Percentiles rank a stretch among this genome's conserved stretches.
Conservation (phyloP, 2,329 filamentous ascomycete species). For the Colletotrichum kahawae region DNA sequence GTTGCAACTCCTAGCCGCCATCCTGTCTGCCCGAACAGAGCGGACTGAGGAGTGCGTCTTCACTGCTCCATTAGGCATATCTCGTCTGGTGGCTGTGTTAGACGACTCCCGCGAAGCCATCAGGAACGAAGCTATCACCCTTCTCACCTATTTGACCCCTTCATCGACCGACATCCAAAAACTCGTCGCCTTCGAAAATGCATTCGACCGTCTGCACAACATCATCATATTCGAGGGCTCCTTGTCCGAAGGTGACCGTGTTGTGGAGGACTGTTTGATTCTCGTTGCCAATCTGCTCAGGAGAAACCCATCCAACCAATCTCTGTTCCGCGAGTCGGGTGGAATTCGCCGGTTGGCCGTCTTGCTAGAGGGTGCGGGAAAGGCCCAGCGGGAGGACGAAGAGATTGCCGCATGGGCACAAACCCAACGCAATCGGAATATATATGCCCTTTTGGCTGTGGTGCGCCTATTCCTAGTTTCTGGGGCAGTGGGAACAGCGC, state of each 20-base stretch:
- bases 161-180: conserved; percentile 91
- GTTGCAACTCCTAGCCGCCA: conserved; percentile 85
- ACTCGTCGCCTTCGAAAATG: conserved; percentile 92
- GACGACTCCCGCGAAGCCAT: conserved; percentile 88
- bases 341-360: conserved; percentile 75
- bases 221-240: conserved; percentile 85
- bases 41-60: conserved; percentile 95
- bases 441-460: conserved; percentile 88
- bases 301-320: conserved; percentile 90
- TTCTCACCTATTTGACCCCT: conserved; percentile 88
- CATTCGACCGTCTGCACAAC: conserved; percentile 84
- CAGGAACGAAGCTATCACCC: conserved; percentile 83
- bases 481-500: conserved; percentile 79
- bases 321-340: conserved; percentile 89
- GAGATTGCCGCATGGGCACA: conserved; percentile 77
- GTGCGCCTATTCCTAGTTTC: conserved; percentile 83
- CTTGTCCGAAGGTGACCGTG: conserved; percentile 80
- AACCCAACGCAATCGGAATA: conserved; percentile 83
- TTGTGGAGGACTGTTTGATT: conserved; percentile 92
- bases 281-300: conserved; percentile 87
- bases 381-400: conserved; percentile 57
- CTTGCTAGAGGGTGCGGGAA: conserved; percentile 67
- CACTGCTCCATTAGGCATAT: conserved; percentile 85
- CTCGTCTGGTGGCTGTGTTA: conserved; percentile 81
- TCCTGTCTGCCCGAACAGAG: conserved; percentile 84